Percentiles rank a stretch among this genome's conserved stretches.
Evolutionary conservation across 208 protist species (phyloP).

Genomic region (Leishmania turanica): DNA sequence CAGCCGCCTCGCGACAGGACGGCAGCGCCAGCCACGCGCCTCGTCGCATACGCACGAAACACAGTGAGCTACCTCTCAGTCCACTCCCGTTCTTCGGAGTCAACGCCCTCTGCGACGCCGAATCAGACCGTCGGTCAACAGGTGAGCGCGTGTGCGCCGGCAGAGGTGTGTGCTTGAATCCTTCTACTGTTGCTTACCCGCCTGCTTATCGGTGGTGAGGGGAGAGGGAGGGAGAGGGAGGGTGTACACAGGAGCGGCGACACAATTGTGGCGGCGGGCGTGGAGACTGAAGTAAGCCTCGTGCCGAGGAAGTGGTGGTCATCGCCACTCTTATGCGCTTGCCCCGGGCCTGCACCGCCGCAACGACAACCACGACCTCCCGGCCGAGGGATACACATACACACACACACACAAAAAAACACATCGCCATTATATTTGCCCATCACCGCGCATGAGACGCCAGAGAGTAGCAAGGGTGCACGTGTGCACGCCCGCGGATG

Average conservation of each 20-base stretch:
- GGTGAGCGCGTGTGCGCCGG: neutral
- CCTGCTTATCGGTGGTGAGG: neutral
- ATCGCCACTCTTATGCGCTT: neutral
- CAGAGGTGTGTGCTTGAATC: neutral
- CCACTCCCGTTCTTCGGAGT: neutral
- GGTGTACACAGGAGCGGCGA: neutral
- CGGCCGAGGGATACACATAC: neutral
- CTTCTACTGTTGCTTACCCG: neutral
- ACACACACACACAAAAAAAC: too few species aligned
- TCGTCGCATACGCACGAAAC: constrained; percentile 3
- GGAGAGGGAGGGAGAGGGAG: neutral
- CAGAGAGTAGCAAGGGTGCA: neutral
- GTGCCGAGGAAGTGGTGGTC: neutral
- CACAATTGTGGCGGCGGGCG: neutral
- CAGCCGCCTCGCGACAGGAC: neutral
- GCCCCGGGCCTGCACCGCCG: neutral
- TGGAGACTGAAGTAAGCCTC: neutral
- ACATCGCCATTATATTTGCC: neutral
- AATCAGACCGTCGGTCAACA: neutral
- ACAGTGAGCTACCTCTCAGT: neutral
- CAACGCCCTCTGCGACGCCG: neutral
- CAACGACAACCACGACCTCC: neutral
- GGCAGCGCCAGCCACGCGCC: neutral
- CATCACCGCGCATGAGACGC: neutral
- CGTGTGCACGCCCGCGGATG: neutral